These are phyloP conservation scores for Termitomyces sp. DNA, from an alignment of 768 basidiomycete genomes.

Conservation along the genomic window DNA sequence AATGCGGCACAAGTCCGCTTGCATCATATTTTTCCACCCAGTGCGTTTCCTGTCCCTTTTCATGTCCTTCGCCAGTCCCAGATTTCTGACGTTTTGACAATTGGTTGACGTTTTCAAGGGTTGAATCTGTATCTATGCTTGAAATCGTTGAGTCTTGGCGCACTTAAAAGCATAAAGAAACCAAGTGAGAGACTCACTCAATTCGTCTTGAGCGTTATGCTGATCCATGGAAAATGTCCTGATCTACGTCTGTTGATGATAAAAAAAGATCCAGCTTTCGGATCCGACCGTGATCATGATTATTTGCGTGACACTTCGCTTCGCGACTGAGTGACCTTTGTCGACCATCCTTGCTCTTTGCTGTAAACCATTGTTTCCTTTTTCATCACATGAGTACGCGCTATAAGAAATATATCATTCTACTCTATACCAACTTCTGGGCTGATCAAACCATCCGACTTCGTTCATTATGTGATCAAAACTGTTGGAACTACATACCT, in stretches of 20 bases:
- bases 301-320: no score
- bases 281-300: no score
- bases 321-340: no score
- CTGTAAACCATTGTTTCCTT: no score
- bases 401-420: no score
- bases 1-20: constrained; percentile 69
- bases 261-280: not conserved
- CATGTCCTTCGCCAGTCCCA: constrained; percentile 15
- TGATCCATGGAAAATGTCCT: constrained; percentile 21
- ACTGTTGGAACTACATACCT: no score
- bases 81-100: constrained; percentile 34
- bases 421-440: no score
- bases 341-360: no score
- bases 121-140: not conserved
- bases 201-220: constrained; percentile 27
- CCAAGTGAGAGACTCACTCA: constrained; percentile 41
- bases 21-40: constrained; percentile 55
- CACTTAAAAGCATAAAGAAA: constrained; percentile 29
- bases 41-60: constrained; percentile 11
- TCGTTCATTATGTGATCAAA: no score
- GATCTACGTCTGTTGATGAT: not conserved
- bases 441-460: no score
- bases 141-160: not conserved
- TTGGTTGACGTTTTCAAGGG: not conserved
- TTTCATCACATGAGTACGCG: no score